Evolutionary conservation across 768 basidiomycete species (phyloP).

Genomic region (Russula vinacea): DNA sequence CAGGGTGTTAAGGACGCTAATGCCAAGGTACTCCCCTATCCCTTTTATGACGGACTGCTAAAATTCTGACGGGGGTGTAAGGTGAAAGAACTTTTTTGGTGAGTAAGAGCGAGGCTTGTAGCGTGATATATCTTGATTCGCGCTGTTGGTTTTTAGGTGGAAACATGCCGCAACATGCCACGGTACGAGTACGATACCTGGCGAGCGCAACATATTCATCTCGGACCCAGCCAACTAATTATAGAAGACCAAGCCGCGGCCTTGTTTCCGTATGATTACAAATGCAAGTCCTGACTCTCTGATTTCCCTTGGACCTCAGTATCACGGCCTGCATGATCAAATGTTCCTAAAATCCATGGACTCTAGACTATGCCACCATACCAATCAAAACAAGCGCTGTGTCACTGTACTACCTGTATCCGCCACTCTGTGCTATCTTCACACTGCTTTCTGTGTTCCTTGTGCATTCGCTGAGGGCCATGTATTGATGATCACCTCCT

Average conservation of each 20-base stretch:
- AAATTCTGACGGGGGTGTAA: conserved; percentile 31
- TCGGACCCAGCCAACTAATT: conserved; percentile 43
- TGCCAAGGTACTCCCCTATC: conserved; percentile 50
- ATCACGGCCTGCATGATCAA: neutral
- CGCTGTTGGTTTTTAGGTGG: conserved; percentile 50
- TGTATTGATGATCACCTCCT: neutral
- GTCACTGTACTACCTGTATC: neutral
- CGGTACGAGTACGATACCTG: conserved; percentile 50
- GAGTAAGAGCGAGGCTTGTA: conserved; percentile 31
- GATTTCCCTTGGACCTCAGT: neutral
- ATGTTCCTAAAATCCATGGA: neutral
- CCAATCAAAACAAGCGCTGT: neutral
- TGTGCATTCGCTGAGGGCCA: neutral
- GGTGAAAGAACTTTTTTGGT: conserved; percentile 80
- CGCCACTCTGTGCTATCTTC: conserved; percentile 1
- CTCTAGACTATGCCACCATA: neutral
- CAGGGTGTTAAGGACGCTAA: conserved; percentile 74
- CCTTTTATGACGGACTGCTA: neutral
- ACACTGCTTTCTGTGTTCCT: neutral
- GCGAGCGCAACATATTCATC: conserved; percentile 57
- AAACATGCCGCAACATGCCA: conserved; percentile 83
- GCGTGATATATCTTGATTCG: neutral
- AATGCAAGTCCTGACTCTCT: neutral
- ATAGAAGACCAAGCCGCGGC: conserved; percentile 13
- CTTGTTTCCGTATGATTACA: neutral